phyloP scores from a whole-genome alignment of 2,329 filamentous ascomycete genomes.

The Bipolaris sorokiniana region DNA sequence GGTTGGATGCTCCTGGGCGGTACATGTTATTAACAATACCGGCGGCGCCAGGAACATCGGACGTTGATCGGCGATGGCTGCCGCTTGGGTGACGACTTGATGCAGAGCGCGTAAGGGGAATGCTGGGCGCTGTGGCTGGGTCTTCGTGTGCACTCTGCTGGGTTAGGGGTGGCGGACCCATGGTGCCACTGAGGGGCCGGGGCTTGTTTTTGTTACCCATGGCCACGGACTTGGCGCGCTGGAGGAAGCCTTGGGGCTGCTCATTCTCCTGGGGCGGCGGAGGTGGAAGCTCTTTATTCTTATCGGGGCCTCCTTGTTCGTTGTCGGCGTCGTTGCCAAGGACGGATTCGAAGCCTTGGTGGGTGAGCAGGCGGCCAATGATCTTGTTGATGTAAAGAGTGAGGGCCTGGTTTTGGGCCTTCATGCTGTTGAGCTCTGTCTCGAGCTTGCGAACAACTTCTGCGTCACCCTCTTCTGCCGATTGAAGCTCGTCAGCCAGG shows the following conservation, averaged over 20 bases:
- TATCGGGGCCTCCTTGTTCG: conserved; percentile 52
- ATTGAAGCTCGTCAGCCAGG: conserved; percentile 83
- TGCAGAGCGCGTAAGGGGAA: conserved; percentile 68
- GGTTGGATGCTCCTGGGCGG: conserved; percentile 59
- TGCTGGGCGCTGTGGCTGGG: conserved; percentile 75
- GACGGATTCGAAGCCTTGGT: conserved; percentile 94
- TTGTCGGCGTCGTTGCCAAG: conserved; percentile 72
- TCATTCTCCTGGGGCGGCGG: conserved; percentile 67
- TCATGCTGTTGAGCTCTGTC: conserved; percentile 76
- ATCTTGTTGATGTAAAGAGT: conserved; percentile 99
- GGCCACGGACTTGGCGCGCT: conserved; percentile 65
- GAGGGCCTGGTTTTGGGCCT: conserved; percentile 95
- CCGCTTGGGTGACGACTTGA: conserved; percentile 54
- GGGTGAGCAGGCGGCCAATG: conserved; percentile 90
- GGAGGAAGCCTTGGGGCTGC: conserved; percentile 56
- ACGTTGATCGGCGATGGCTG: conserved; percentile 51
- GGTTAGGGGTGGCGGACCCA: conserved; percentile 26
- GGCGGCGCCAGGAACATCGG: conserved; percentile 65
- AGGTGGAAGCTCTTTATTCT: conserved; percentile 84
- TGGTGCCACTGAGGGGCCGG: conserved; percentile 51
- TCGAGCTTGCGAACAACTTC: conserved; percentile 69
- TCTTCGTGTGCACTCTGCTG: conserved; percentile 56
- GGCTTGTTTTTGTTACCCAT: conserved; percentile 54
- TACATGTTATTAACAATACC: conserved; percentile 90
- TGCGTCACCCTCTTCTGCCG: conserved; percentile 60